Conservation (phyloP, 164 flowering plant genomes). For the Paratinospora sagittata region DNA sequence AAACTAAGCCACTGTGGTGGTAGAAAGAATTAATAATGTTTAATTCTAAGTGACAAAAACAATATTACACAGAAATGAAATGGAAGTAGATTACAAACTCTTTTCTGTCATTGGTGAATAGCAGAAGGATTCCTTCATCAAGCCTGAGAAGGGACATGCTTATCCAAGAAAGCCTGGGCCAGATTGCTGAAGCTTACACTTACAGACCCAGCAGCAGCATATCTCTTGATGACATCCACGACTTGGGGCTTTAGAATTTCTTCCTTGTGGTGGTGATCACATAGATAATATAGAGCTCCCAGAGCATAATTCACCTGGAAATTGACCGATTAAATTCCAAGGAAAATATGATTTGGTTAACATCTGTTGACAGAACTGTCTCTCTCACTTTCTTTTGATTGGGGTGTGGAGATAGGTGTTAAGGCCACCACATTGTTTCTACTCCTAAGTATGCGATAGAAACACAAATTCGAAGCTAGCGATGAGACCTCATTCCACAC, state of each 20-base stretch:
- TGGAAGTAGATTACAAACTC: too few relatives aligned
- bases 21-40: too few relatives aligned
- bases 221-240: slow-evolving; percentile 59
- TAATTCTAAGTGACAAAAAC: too few relatives aligned
- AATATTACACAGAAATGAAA: too few relatives aligned
- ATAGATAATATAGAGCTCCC: slow-evolving; percentile 71
- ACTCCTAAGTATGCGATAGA: neutral
- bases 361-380: neutral
- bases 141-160: slow-evolving; percentile 30
- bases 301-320: slow-evolving; percentile 73
- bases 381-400: too few relatives aligned
- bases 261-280: slow-evolving; percentile 39
- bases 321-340: neutral
- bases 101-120: neutral
- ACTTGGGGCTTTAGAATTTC: slow-evolving; percentile 78
- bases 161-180: slow-evolving; percentile 73
- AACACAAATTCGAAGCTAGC: too few relatives aligned
- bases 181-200: slow-evolving; percentile 67
- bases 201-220: slow-evolving; percentile 57
- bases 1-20: neutral
- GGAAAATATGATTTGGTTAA: neutral
- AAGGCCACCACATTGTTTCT: too few relatives aligned
- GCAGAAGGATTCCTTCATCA: slow-evolving; percentile 4
- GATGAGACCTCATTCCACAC: too few relatives aligned
- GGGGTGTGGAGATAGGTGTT: too few relatives aligned